phyloP scores from a whole-genome alignment of 2,329 filamentous ascomycete genomes.

The Aspergillus carbonarius region DNA sequence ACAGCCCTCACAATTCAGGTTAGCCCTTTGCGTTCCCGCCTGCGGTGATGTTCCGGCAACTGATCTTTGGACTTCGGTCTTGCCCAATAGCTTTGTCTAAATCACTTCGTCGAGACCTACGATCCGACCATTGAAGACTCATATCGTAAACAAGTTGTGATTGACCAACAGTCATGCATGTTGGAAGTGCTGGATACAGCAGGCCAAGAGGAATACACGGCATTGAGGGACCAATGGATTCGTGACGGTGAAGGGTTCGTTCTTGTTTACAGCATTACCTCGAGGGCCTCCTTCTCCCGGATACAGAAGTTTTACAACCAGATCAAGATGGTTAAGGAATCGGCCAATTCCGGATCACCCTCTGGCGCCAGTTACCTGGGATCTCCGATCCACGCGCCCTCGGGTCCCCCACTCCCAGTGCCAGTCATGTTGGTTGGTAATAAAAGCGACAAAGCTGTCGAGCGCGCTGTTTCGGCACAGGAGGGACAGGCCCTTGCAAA shows the following conservation, averaged over 20 bases:
- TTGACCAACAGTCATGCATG: slow-evolving; percentile 95
- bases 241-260: slow-evolving; percentile 97
- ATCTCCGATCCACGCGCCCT: slow-evolving; percentile 51
- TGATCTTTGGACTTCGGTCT: slow-evolving; percentile 8
- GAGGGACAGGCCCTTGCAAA: slow-evolving; percentile 90
- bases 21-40: slow-evolving; percentile 18
- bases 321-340: slow-evolving; percentile 96
- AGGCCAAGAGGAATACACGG: slow-evolving; percentile 97
- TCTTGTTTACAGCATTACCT: slow-evolving; percentile 97
- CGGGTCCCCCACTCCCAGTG: slow-evolving; percentile 61
- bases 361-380: slow-evolving; percentile 50
- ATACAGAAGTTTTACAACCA: slow-evolving; percentile 96
- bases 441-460: slow-evolving; percentile 95
- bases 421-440: slow-evolving; percentile 99
- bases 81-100: slow-evolving; percentile 72
- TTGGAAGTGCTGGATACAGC: slow-evolving; percentile 96
- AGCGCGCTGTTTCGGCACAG: slow-evolving; percentile 93
- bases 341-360: slow-evolving; percentile 57
- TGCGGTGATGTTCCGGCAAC: slow-evolving; percentile 5
- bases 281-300: slow-evolving; percentile 87
- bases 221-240: slow-evolving; percentile 96
- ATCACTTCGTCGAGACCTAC: slow-evolving; percentile 96
- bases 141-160: slow-evolving; percentile 71
- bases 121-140: slow-evolving; percentile 69
- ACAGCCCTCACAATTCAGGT: slow-evolving; percentile 86